Evolutionary conservation across 2,329 filamentous ascomycete species (phyloP), one percentile per base, ranked within the genome.

Genomic region (Talaromyces pinophilus): DNA sequence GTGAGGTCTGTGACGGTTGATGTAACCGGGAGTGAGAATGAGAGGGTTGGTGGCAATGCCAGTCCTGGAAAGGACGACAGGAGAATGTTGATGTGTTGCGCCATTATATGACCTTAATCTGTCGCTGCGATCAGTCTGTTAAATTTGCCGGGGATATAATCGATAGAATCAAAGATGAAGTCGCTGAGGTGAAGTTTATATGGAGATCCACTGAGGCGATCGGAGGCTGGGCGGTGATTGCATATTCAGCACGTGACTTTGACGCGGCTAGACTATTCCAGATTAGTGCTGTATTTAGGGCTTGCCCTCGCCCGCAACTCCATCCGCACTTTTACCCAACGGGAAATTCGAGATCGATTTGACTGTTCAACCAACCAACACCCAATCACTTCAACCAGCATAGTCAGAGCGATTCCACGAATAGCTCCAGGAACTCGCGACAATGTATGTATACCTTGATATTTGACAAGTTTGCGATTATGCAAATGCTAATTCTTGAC

Each of bases 41-140:
- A 88, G 40, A 96, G 83, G 0, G 93, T 96, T n/a, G 90, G 82
- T 2, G 94, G 93, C 6, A 97, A 85, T 57, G 90, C 89, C 19
- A 96, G 85, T 69, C 94, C 94, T 7, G 90, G 85, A 74, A 98
- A 94, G 68, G 90, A 92, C 71, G 92, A 90, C 68, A 99, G 83
- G 67, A 98, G 87, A 69, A 98, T 84, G 79, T 96, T 97, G 75
- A 96, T 81, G 46, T 82, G 86, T 69, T 77, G 78, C 1, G 83
- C 80, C 88, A 91, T 91, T 15, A 71, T 30, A 5, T 35, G 19
- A 50, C 8, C 5, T 17, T 52, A 2, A 28, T 19, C 5, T 17
- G 25, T 33, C 52, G 25, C 17, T 30, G 28, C 30, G 13, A 33
- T 19, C 5, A 30, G 17, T 54, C 17, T 38, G 2, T 40, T 35